Base-by-base conservation (phyloP, 768 basidiomycete species). In the Trametes coccinea region DNA sequence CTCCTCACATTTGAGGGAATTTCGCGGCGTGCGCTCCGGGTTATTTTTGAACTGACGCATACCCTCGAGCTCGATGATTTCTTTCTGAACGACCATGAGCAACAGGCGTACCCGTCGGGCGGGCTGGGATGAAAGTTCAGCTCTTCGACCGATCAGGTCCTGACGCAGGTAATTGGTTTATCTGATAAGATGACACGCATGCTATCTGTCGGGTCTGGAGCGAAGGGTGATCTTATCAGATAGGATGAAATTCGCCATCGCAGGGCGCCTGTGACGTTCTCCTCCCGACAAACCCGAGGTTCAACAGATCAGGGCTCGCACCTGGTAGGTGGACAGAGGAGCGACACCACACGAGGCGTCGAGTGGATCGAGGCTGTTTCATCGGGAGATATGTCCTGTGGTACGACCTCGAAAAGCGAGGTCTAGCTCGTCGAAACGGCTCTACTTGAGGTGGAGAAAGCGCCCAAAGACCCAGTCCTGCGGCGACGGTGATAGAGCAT, bases 161-260 rank as follows among this genome's bases (percentile, higher is more conserved):
- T 45, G 17, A 10, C 56, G 37, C 14, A 49, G 48, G 48, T 13
- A 31, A 49, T 49, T 49, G 48, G 34, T 40, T 48, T 57, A 57
- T 57, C 56, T 49, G 56, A 57, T 57, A 57, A 57, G 56, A 57
- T 57, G 44, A 40, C 48, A 49, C 29, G 48, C 48, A 31, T 49
- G 29, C 29, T 44, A 47, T 46, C 17, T 46, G 45, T 34, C 46
- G 31, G 44, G 55, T 10, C 55, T 29, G 17, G 45, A 39, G 27
- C n/a, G 7, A 17, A 16, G 17, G 5, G 9, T n/a, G 22, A 57
- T 57, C 56, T 57, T 48, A 57, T 57, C 56, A 57, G 56, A 57
- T 57, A 48, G 13, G 27, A 6, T 17, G 37, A 29, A 8, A 11
- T 14, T 31, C 39, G 17, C 48, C n/a, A 53, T 53, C 51, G 37